phyloP scores from a whole-genome alignment of 1,139 yeast genomes.

The Hyphopichia wangnamkhiaoensis region DNA sequence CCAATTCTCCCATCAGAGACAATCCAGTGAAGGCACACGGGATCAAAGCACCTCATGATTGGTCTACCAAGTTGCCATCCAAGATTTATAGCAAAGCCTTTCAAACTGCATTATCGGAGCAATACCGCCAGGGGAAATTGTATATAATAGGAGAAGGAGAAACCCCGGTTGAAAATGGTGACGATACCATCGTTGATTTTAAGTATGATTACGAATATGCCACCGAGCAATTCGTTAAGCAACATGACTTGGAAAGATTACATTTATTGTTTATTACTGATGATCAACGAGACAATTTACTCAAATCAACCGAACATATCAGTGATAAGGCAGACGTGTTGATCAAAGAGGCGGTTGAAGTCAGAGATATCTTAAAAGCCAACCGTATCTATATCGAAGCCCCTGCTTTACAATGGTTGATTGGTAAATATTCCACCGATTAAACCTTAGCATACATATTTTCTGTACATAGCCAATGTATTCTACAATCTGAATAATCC shows the following conservation, averaged over 20 bases:
- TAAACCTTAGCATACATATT: not conserved
- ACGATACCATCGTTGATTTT: conserved; percentile 43
- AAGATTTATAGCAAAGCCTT: conserved; percentile 76
- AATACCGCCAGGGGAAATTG: conserved; percentile 73
- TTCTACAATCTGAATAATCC: no score
- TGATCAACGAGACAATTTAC: conserved; percentile 52
- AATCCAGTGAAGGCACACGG: conserved; percentile 93
- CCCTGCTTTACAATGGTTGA: conserved; percentile 66
- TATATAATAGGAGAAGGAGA: conserved; percentile 64
- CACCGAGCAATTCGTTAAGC: conserved; percentile 57
- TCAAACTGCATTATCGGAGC: conserved; percentile 78
- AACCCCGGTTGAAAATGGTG: conserved; percentile 14
- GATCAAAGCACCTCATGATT: conserved; percentile 86
- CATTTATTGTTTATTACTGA: conserved; percentile 70
- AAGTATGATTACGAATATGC: conserved; percentile 49
- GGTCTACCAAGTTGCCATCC: conserved; percentile 77
- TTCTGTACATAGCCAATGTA: not conserved
- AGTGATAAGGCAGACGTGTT: conserved; percentile 60
- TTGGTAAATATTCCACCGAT: conserved; percentile 28
- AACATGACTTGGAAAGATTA: conserved; percentile 54
- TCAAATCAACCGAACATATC: conserved; percentile 49
- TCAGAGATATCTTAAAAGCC: conserved; percentile 82
- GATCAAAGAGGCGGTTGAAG: conserved; percentile 77
- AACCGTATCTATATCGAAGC: conserved; percentile 74
- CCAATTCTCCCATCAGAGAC: conserved; percentile 87